phyloP scores from a whole-genome alignment of 805 yeast genomes.

The Yarrowia osloensis region DNA sequence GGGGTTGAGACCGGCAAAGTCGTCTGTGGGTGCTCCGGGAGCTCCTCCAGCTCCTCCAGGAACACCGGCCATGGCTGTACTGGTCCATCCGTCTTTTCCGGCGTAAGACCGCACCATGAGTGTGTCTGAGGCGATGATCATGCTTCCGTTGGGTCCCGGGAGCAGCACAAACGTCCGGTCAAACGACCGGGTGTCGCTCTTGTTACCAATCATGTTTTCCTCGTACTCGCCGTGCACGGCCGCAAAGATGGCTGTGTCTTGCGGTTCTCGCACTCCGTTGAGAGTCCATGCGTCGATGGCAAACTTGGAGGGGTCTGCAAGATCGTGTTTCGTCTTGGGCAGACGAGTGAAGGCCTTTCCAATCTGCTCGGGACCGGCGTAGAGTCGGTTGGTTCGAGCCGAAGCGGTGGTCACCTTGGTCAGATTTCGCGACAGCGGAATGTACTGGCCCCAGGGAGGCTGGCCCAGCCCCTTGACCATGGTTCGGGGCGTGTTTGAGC shows the following conservation, averaged over 20 bases:
- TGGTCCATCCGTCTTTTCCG: conserved; percentile 58
- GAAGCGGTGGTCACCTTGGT: conserved; percentile 56
- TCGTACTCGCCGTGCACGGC: conserved; percentile 82
- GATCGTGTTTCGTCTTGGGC: conserved; percentile 77
- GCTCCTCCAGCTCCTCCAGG: conserved; percentile 15
- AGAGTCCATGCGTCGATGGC: conserved; percentile 70
- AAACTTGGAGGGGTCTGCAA: conserved; percentile 64
- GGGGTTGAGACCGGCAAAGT: conserved; percentile 47
- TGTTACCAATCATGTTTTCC: conserved; percentile 50
- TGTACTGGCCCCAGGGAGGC: conserved; percentile 48
- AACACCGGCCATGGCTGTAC: background rate
- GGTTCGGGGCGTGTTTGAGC: conserved; percentile 63
- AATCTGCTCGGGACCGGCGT: conserved; percentile 70
- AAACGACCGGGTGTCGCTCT: conserved; percentile 59
- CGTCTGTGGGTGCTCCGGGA: conserved; percentile 34
- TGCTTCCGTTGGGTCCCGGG: conserved; percentile 63
- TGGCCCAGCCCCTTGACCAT: conserved; percentile 32
- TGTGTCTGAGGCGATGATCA: conserved; percentile 86
- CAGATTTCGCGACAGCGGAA: conserved; percentile 75
- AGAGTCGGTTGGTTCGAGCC: conserved; percentile 57
- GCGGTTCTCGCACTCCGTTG: conserved; percentile 54
- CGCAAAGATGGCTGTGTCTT: conserved; percentile 74
- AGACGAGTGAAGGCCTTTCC: conserved; percentile 59
- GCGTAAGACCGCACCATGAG: conserved; percentile 65
- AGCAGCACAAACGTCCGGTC: conserved; percentile 82